These are phyloP conservation scores for Xylaria sp. DNA, from an alignment of 2,329 filamentous ascomycete species.

Conservation along the genomic window DNA sequence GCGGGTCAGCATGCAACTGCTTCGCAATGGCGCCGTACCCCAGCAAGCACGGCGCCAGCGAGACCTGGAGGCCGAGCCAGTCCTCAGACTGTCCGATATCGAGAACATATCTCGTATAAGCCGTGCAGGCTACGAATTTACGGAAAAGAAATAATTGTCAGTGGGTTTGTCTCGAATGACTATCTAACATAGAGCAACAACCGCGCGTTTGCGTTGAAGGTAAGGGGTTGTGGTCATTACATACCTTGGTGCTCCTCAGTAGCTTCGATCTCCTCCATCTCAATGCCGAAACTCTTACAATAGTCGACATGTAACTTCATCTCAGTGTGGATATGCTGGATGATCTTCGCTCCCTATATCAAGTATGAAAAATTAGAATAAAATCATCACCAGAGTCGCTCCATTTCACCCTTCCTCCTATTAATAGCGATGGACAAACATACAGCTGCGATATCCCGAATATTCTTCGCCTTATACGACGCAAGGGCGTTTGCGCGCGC, in stretches of 20 bases:
- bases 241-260: constrained; percentile 80
- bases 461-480: constrained; percentile 82
- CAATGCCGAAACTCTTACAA: constrained; percentile 83
- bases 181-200: not conserved
- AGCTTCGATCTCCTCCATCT: constrained; percentile 75
- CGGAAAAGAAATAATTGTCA: not conserved
- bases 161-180: not conserved
- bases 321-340: constrained; percentile 81
- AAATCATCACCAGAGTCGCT: not conserved
- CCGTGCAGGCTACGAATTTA: constrained; percentile 57
- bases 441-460: constrained; percentile 78
- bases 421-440: constrained; percentile 61
- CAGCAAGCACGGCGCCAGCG: constrained; percentile 87
- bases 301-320: constrained; percentile 85
- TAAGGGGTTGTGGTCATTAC: constrained; percentile 15
- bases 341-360: constrained; percentile 71
- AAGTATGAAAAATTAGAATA: not conserved
- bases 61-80: constrained; percentile 86
- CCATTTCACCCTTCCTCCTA: not conserved
- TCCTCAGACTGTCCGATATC: constrained; percentile 90
- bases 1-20: constrained; percentile 72
- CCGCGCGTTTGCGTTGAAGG: not conserved
- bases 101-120: constrained; percentile 86
- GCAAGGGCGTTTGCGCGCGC: constrained; percentile 86
- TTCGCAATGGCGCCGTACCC: constrained; percentile 85